Evolutionary conservation across 305 asterid genomes (phyloP).

Genomic region (Withania somnifera): DNA sequence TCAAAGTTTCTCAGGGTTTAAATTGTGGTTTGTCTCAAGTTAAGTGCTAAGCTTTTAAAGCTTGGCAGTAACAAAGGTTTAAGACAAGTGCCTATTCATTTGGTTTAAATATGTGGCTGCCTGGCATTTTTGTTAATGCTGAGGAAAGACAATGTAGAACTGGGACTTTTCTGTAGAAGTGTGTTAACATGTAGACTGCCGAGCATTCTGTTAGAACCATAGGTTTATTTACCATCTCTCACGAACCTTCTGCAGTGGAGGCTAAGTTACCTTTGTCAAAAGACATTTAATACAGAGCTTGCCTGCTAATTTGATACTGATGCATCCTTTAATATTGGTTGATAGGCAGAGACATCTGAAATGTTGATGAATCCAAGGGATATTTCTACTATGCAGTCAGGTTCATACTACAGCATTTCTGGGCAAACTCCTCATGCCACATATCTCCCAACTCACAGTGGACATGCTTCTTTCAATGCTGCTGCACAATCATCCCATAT

Average conservation of each 20-base stretch:
- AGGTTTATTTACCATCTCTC: background rate
- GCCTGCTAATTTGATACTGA: background rate
- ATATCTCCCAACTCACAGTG: slow-evolving; percentile 71
- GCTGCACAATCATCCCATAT: slow-evolving; percentile 84
- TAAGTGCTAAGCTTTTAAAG: background rate
- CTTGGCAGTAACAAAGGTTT: background rate
- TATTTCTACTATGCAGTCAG: slow-evolving; percentile 55
- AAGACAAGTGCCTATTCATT: background rate
- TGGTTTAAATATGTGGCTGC: background rate
- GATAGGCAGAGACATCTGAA: slow-evolving; percentile 88
- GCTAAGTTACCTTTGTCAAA: no score
- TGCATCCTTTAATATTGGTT: background rate
- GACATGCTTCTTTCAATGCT: slow-evolving; percentile 66
- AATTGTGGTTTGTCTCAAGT: background rate
- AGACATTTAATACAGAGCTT: no score
- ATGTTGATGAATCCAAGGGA: slow-evolving; percentile 92
- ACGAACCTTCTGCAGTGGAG: background rate
- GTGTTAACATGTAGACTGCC: background rate
- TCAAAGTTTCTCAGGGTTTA: background rate
- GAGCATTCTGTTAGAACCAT: background rate
- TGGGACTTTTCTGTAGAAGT: background rate
- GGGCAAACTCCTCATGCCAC: slow-evolving; percentile 87
- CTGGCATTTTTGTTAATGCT: background rate
- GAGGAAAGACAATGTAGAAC: background rate
- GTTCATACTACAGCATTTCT: slow-evolving; percentile 74